phyloP scores from a whole-genome alignment of 202 grass and related monocot genomes.

The Setaria viridis region DNA sequence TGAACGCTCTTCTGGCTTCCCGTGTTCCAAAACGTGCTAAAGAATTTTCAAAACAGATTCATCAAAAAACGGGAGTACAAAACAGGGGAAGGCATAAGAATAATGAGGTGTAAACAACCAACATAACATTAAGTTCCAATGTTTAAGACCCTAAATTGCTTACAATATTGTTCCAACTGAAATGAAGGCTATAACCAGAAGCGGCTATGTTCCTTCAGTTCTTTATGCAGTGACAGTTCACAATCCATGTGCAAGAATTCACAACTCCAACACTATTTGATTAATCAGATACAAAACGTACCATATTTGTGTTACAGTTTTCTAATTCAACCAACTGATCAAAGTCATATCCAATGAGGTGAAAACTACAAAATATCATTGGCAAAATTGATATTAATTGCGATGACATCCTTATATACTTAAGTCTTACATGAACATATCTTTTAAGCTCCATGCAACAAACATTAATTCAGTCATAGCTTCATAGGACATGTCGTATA shows the following conservation, averaged over 20 bases:
- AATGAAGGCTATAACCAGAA: not conserved
- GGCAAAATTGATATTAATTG: not conserved
- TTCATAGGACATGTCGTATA: too few species aligned
- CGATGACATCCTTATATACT: not conserved
- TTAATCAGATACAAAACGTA: not conserved
- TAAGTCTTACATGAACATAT: not conserved
- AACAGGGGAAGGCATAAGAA: not conserved
- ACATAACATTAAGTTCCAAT: not conserved
- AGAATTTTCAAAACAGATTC: constrained; percentile 14
- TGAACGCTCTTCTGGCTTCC: constrained; percentile 59
- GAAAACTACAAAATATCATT: not conserved
- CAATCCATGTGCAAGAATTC: not conserved
- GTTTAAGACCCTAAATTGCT: not conserved
- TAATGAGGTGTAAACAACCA: not conserved
- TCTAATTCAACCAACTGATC: not conserved
- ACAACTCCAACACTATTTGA: not conserved
- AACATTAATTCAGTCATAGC: not conserved
- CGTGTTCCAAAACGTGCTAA: constrained; percentile 68
- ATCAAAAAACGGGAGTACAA: constrained; percentile 2
- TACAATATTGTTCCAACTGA: not conserved
- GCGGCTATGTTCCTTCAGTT: not conserved
- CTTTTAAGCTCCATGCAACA: not conserved
- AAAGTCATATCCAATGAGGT: not conserved
- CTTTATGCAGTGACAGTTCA: not conserved
- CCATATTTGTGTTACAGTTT: not conserved